These are phyloP conservation scores for Dictyostelium gargantuum DNA, from an alignment of 208 protist species.

Conservation along the genomic window DNA sequence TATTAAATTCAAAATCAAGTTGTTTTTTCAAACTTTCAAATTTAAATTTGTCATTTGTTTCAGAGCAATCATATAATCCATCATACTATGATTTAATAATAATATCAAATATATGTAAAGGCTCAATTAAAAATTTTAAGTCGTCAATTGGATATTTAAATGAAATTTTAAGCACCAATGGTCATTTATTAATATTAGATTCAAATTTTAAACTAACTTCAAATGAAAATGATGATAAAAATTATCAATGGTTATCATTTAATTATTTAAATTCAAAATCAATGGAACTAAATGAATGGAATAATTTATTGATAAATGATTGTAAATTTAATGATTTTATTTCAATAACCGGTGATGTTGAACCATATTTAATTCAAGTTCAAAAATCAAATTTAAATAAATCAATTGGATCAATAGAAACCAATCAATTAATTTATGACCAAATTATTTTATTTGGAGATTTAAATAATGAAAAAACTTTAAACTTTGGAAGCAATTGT, in stretches of 20 bases:
- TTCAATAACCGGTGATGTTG: neutral
- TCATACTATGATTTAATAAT: neutral
- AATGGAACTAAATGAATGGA: neutral
- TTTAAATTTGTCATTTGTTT: neutral
- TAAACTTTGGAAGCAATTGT: neutral
- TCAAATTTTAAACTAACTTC: neutral
- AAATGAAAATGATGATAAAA: neutral
- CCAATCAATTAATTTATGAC: neutral
- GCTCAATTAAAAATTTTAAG: neutral
- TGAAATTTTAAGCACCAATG: neutral
- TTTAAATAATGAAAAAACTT: neutral
- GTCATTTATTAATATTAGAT: constrained; percentile 8
- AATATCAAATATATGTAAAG: neutral
- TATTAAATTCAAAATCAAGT: neutral
- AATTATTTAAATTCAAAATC: neutral
- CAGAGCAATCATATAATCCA: neutral
- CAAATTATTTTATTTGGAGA: neutral
- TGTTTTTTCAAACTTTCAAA: neutral
- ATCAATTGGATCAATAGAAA: neutral
- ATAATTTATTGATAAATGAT: neutral
- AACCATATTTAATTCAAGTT: neutral
- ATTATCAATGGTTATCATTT: neutral
- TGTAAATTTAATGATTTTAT: neutral
- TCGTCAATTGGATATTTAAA: neutral
- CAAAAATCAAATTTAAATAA: neutral